Percentiles rank a stretch among this genome's conserved stretches.
phyloP scores from a whole-genome alignment of 441 rosid genomes.

The Erodium texanum region DNA sequence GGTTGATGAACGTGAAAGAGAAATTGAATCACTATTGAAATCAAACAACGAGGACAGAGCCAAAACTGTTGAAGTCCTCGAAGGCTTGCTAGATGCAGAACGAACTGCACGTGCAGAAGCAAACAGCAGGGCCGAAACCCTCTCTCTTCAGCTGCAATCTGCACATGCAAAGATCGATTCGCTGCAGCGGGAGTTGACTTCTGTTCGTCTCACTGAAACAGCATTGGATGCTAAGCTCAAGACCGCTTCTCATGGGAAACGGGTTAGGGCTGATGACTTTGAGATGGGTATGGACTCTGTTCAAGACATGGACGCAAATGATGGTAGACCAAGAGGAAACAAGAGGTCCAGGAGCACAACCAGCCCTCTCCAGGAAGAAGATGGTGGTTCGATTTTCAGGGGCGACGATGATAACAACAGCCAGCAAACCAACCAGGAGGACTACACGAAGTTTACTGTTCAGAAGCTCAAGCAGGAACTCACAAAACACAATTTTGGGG shows the following conservation, averaged over 20 bases:
- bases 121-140: slow-evolving; percentile 65
- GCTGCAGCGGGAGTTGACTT: slow-evolving; percentile 78
- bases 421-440: slow-evolving; percentile 53
- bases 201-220: slow-evolving; percentile 76
- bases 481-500: slow-evolving; percentile 73
- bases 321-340: slow-evolving; percentile 39
- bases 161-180: slow-evolving; percentile 74
- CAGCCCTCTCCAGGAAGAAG: slow-evolving; percentile 54
- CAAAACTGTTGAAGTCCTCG: slow-evolving; percentile 65
- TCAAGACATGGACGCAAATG: slow-evolving; percentile 46
- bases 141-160: slow-evolving; percentile 69
- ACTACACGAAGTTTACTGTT: slow-evolving; percentile 69
- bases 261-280: slow-evolving; percentile 47
- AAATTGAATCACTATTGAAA: slow-evolving; percentile 69
- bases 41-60: slow-evolving; percentile 75
- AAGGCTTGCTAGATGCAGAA: slow-evolving; percentile 71
- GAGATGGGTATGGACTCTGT: slow-evolving; percentile 65
- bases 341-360: slow-evolving; percentile 65
- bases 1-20: slow-evolving; percentile 91
- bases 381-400: slow-evolving; percentile 56
- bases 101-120: slow-evolving; percentile 75
- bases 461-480: slow-evolving; percentile 82
- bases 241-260: slow-evolving; percentile 67
- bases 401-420: slow-evolving; percentile 58
- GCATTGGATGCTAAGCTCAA: slow-evolving; percentile 77